Conservation (phyloP, 164 flowering plant species). For the Sextonia rubra region DNA sequence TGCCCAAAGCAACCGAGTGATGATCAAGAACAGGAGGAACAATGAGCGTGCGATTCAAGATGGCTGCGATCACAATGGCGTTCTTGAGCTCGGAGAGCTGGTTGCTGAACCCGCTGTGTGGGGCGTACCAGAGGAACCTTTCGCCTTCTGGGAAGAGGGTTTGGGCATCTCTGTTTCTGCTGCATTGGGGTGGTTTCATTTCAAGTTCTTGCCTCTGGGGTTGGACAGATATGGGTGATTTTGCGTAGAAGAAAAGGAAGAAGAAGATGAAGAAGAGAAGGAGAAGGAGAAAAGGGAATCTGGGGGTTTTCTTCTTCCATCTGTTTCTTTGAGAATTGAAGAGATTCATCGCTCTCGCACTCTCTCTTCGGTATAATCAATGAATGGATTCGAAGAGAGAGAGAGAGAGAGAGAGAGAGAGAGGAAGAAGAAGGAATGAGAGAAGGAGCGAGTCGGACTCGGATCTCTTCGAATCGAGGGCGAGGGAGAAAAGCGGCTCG, state of each 20-base stretch:
- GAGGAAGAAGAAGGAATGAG: too few species aligned
- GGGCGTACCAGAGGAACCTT: constrained; percentile 71
- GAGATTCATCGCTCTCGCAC: constrained; percentile 1
- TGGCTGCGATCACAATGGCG: constrained; percentile 63
- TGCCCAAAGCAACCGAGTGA: constrained; percentile 87
- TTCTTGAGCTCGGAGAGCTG: constrained; percentile 87
- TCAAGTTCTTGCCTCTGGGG: constrained; percentile 10
- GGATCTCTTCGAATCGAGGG: too few species aligned
- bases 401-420: too few species aligned
- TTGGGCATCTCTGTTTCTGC: not conserved
- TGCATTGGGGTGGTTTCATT: constrained; percentile 22
- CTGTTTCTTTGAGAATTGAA: constrained; percentile 2
- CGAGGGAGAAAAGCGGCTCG: too few species aligned
- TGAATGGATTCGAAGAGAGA: too few species aligned
- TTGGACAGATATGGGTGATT: constrained; percentile 15
- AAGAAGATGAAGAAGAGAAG: constrained; percentile 23
- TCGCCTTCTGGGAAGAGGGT: constrained; percentile 17
- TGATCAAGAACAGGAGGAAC: constrained; percentile 92
- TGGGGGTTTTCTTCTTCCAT: constrained; percentile 19
- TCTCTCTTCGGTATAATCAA: not conserved
- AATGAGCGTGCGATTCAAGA: constrained; percentile 74
- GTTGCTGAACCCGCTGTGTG: constrained; percentile 97
- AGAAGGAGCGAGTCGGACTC: too few species aligned
- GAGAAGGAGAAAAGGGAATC: not conserved
- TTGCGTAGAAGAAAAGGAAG: constrained; percentile 23